phyloP scores from a whole-genome alignment of 345 rosid genomes.

The Adansonia digitata region DNA sequence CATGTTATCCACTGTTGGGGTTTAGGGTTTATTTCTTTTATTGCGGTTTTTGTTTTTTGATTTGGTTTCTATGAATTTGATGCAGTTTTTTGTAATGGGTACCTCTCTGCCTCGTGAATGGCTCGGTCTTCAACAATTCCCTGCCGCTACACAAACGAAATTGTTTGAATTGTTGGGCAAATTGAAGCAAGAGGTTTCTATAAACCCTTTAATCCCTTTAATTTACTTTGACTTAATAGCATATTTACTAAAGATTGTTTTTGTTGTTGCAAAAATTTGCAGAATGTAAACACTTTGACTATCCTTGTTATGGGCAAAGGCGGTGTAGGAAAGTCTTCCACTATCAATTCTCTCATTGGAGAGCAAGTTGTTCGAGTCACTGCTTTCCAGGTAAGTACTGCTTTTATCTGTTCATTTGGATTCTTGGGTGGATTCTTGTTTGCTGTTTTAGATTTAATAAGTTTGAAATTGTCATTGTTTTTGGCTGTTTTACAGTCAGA shows the following conservation, averaged over 20 bases:
- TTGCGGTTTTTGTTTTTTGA: background rate
- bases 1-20: background rate
- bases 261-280: constrained; percentile 4
- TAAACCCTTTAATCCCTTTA: background rate
- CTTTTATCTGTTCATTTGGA: background rate
- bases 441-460: background rate
- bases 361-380: constrained; percentile 76
- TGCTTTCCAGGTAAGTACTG: constrained; percentile 51
- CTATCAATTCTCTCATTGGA: constrained; percentile 72
- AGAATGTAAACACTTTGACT: constrained; percentile 64
- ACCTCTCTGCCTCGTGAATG: constrained; percentile 57
- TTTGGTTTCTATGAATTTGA: background rate
- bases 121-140: constrained; percentile 73
- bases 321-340: constrained; percentile 83
- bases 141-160: constrained; percentile 58
- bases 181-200: constrained; percentile 65
- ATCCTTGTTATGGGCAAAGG: constrained; percentile 85
- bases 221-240: background rate
- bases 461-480: background rate
- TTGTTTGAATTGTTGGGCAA: constrained; percentile 55
- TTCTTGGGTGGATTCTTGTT: background rate
- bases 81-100: constrained; percentile 34
- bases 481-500: constrained; percentile 46
- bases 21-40: constrained; percentile 8
- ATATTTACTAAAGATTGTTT: background rate